Evolutionary conservation across 2,329 filamentous ascomycete genomes (phyloP).

Genomic region (Colletotrichum spaethianum): DNA sequence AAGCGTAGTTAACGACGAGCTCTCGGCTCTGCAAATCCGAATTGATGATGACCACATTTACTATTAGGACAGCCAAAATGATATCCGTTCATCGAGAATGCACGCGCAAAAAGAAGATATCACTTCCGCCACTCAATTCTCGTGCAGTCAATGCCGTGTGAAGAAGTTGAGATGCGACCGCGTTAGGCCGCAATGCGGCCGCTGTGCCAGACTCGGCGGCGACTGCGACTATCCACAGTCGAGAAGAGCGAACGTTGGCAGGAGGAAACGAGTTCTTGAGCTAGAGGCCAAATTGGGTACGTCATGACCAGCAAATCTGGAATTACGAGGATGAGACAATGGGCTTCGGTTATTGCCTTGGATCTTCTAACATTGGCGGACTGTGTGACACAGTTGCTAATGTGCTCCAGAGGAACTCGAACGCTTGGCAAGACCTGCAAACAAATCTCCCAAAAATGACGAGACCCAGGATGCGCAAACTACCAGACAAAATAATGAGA

Average conservation of each 20-base stretch:
- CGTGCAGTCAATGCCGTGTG: constrained; percentile 47
- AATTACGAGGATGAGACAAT: neutral
- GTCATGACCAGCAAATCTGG: neutral
- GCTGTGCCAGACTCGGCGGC: constrained; percentile 43
- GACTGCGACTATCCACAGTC: constrained; percentile 48
- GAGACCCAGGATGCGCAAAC: constrained; percentile 39
- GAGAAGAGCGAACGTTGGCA: constrained; percentile 39
- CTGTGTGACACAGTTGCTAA: constrained; percentile 43
- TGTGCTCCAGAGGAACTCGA: constrained; percentile 7
- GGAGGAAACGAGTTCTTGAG: constrained; percentile 47
- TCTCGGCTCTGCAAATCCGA: too few species aligned
- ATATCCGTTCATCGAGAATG: neutral
- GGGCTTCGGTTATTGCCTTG: neutral
- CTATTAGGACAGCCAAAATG: neutral
- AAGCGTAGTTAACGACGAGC: neutral
- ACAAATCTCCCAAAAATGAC: neutral
- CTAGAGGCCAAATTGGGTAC: constrained; percentile 42
- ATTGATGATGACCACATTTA: neutral
- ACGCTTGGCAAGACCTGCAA: constrained; percentile 41
- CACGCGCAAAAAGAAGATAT: constrained; percentile 1
- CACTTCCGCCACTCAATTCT: constrained; percentile 35
- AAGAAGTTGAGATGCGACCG: constrained; percentile 51
- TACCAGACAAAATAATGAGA: constrained; percentile 37
- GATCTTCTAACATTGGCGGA: neutral
- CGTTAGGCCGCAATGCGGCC: constrained; percentile 44